Conservation (phyloP, 2,329 filamentous ascomycete genomes). For the Alternaria ventricosa region DNA sequence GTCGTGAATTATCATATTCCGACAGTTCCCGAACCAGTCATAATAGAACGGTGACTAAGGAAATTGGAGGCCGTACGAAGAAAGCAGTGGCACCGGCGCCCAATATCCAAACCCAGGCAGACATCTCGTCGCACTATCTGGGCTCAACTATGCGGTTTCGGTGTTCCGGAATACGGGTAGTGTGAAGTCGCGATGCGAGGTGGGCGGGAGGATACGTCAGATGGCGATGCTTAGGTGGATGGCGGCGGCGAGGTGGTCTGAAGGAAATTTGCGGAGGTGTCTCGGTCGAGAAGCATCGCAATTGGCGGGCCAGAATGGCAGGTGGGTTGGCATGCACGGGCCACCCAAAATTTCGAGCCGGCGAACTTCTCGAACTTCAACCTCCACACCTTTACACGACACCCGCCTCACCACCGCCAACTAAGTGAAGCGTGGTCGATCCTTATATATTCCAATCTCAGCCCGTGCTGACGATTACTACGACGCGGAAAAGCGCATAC, state of each 20-base stretch:
- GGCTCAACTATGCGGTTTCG: conserved; percentile 1
- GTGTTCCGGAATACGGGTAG: not conserved
- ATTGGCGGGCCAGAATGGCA: conserved; percentile 14
- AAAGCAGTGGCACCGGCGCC: conserved; percentile 71
- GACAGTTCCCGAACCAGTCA: not conserved
- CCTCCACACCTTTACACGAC: conserved; percentile 13
- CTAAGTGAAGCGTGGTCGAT: not conserved
- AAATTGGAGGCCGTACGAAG: conserved; percentile 56
- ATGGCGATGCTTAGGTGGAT: not conserved
- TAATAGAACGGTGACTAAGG: accelerated
- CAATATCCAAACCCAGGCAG: conserved; percentile 64
- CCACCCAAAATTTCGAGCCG: conserved; percentile 23
- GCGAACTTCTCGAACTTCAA: conserved; percentile 4
- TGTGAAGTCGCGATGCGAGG: conserved; percentile 2
- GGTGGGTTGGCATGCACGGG: not conserved
- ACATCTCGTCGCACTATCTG: conserved; percentile 51
- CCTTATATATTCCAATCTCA: not conserved
- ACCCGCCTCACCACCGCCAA: conserved; percentile 1
- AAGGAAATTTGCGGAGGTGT: conserved; percentile 28
- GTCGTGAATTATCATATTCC: accelerated
- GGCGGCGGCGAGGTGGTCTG: conserved; percentile 5
- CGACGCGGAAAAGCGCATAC: conserved; percentile 8
- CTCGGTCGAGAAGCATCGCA: conserved; percentile 23
- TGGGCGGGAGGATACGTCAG: not conserved
- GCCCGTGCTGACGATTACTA: not conserved